Evolutionary conservation across 805 yeast species (phyloP).

Genomic region (Starmerella stellata): DNA sequence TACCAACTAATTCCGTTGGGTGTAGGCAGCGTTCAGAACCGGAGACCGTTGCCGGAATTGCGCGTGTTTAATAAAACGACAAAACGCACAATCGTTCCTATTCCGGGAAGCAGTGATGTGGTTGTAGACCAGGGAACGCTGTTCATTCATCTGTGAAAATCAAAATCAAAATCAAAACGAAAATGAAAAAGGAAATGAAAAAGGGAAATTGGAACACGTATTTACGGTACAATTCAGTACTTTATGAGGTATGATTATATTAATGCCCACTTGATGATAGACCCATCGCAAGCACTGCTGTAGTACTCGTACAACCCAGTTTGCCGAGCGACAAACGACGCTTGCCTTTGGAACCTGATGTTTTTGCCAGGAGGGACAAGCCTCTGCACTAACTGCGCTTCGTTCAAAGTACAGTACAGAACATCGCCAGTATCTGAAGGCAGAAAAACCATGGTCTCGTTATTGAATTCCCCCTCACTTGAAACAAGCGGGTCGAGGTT

Average conservation of each 20-base stretch:
- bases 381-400: slow-evolving; percentile 46
- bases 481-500: slow-evolving; percentile 38
- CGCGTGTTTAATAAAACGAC: slow-evolving; percentile 51
- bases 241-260: too few relatives aligned
- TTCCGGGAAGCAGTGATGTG: slow-evolving; percentile 22
- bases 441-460: slow-evolving; percentile 30
- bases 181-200: too few relatives aligned
- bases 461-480: slow-evolving; percentile 1
- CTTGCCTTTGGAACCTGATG: slow-evolving; percentile 25
- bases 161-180: too few relatives aligned
- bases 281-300: slow-evolving; percentile 54
- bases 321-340: slow-evolving; percentile 36
- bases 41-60: slow-evolving; percentile 36
- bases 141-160: slow-evolving; percentile 3
- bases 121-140: slow-evolving; percentile 13
- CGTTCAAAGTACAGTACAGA: slow-evolving; percentile 36
- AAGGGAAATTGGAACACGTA: too few relatives aligned
- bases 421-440: slow-evolving; percentile 67
- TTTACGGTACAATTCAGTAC: too few relatives aligned
- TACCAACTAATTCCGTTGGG: slow-evolving; percentile 20
- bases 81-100: slow-evolving; percentile 41
- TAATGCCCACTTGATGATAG: slow-evolving; percentile 40
- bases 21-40: slow-evolving; percentile 14
- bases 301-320: slow-evolving; percentile 30
- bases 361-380: slow-evolving; percentile 24